Percentiles rank a stretch among this genome's conserved stretches.
phyloP scores from a whole-genome alignment of 164 flowering plant genomes.

The Pachysandra terminalis region DNA sequence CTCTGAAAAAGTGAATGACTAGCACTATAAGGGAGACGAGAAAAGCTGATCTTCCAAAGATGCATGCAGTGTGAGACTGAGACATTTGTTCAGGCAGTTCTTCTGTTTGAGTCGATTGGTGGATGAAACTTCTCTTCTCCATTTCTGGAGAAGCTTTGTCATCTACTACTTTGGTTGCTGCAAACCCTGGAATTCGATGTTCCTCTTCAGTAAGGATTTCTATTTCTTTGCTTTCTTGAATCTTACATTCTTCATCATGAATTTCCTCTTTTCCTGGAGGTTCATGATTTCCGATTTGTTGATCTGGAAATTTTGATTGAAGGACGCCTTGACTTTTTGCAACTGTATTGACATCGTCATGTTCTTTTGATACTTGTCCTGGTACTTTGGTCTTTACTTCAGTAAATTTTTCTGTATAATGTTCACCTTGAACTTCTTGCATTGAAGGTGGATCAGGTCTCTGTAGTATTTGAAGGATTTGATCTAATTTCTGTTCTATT shows the following conservation, averaged over 20 bases:
- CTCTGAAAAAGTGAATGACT: slow-evolving; percentile 28
- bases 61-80: slow-evolving; percentile 16
- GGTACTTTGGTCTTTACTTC: neutral
- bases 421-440: slow-evolving; percentile 5
- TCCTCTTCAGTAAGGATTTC: neutral
- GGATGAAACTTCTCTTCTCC: neutral
- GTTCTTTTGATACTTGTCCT: neutral
- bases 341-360: neutral
- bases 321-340: slow-evolving; percentile 11
- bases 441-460: slow-evolving; percentile 2
- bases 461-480: neutral
- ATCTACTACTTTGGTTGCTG: neutral
- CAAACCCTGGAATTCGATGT: neutral
- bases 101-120: neutral
- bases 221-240: slow-evolving; percentile 1
- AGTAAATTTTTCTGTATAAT: neutral
- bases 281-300: neutral
- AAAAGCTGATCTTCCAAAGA: slow-evolving; percentile 52
- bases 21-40: slow-evolving; percentile 41
- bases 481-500: neutral
- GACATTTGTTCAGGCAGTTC: neutral
- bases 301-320: neutral
- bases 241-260: neutral
- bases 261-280: neutral
- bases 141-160: slow-evolving; percentile 1